Evolutionary conservation across 345 rosid species (phyloP), one percentile per base, ranked within the genome.

Genomic region (Gossypium bickii): DNA sequence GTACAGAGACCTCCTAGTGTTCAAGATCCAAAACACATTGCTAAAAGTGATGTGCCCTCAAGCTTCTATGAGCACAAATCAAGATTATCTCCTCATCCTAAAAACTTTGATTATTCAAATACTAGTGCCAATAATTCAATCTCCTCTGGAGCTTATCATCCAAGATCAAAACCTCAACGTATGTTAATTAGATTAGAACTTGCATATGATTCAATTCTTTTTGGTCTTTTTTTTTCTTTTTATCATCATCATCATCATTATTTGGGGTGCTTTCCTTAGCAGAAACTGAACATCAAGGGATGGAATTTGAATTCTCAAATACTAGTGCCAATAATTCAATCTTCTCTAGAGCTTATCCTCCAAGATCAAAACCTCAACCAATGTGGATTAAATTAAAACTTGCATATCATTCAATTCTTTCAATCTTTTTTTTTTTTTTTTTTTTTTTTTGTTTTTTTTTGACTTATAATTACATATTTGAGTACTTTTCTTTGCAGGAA

Each of bases 161-260:
- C 77, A 65, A 80, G 79, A 56, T 49, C 59, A 4, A 79, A 76
- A 76, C 78, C 80, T 75, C 68, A 83, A 72, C 88, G 88, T 89
- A 78, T 74, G 77, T 53, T 57, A 69, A 44, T 55, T 56, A 60
- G 47, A 47, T 55, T 43, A 16, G 57, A 57, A 38, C 41, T 15
- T 74, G 53, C 2, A 72, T 17, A 13, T 56, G 29, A 24, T 49
- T 53, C 41, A 15, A 12, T 69, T 18, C 49, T 17, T 45, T 11
- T 11, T 41, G 44, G 12, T 48, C 47, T 24, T 48, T 71, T 51
- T 51, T 41, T 7, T 24, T 43, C 0, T 27, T 27, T 27, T 29
- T 29, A 29, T 29, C 34, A 29, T 29, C 34, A 29, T 63, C 58
- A 24, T 74, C 29, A 48, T 79, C 67, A n/a, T 53, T 56, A 9